Base-by-base conservation (phyloP, 331 rosid genomes). In the Arachis monticola region DNA sequence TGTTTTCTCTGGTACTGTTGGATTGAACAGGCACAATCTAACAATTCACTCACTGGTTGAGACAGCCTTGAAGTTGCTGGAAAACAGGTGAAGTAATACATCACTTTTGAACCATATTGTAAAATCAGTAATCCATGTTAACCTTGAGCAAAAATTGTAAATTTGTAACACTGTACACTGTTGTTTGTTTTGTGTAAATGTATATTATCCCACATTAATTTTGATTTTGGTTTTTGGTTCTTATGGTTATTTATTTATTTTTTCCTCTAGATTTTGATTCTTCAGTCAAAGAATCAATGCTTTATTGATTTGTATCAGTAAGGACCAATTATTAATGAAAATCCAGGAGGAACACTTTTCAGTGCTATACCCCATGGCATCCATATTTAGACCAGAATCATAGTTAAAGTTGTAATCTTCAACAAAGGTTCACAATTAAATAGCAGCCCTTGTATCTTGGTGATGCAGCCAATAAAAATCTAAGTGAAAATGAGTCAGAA, bases 1-100 rank as follows among this genome's bases (percentile, higher is more conserved):
- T 70, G 83, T 90, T 68, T 86, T 95, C 89, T 95, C 99, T 2
- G 99, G 99, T 40, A 83, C 92, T 0, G 93, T 90, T 6, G 98
- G 99, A 64, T 56, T 95, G 75, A 95, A 89, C 86, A 81, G 96
- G 40, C 99, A 95, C 81, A 79, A 51, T 77, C 68, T 70, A 32
- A 82, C 94, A 42, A 88, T 95, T 65, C 91, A 92, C 60, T 83
- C 97, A 27, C 77, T 89, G 68, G 91, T 87, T 57, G 96, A 92
- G 83, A 84, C 85, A 65, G 98, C 93, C 30, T 76, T 90, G 81
- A 63, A 72, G n/a, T 71, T 90, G 45, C 75, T 95, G 70, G 85
- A 44, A 59, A 80, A 79, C 30, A 13, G 68, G 61, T 77, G 44
- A 82, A 71, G 53, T 17, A 51, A 72, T 69, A 40, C 53, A 45